A percentile compares a stretch with the other conserved stretches of the same genome.
Evolutionary conservation across 768 basidiomycete genomes (phyloP).

Genomic region (Leccinum imitatum): DNA sequence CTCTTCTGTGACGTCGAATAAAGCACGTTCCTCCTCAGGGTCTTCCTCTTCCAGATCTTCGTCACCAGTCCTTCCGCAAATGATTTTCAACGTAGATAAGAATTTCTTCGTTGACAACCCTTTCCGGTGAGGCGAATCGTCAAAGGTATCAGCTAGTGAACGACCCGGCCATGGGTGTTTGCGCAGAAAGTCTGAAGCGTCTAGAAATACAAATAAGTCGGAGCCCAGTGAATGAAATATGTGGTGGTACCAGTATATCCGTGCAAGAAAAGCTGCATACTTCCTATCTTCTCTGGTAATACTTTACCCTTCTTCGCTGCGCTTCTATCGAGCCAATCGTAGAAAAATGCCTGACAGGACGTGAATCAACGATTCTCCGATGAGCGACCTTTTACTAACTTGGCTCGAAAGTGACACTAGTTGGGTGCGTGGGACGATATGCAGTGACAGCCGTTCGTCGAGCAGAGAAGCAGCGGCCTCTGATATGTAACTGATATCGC

Average conservation of each 20-base stretch:
- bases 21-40: constrained; percentile 68
- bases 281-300: constrained; percentile 86
- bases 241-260: constrained; percentile 64
- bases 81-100: constrained; percentile 64
- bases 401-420: constrained; percentile 81
- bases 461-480: constrained; percentile 87
- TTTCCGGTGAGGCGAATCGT: constrained; percentile 77
- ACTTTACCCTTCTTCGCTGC: constrained; percentile 81
- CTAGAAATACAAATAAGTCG: constrained; percentile 35
- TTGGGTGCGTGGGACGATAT: constrained; percentile 86
- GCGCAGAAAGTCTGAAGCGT: constrained; percentile 84
- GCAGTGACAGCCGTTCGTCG: constrained; percentile 66
- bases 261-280: constrained; percentile 85
- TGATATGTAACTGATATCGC: constrained; percentile 66
- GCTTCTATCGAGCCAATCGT: constrained; percentile 86
- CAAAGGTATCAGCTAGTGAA: constrained; percentile 80
- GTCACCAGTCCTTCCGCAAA: constrained; percentile 85
- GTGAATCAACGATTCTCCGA: constrained; percentile 1
- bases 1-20: constrained; percentile 67
- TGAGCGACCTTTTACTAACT: constrained; percentile 28
- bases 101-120: constrained; percentile 68
- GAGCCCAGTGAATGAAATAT: not conserved
- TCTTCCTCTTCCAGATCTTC: constrained; percentile 73
- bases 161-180: constrained; percentile 89
- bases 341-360: constrained; percentile 73